A percentile compares a stretch with the other conserved stretches of the same genome.
Conservation (phyloP, 176 grass and related monocot species). For the Carex kokanica region DNA sequence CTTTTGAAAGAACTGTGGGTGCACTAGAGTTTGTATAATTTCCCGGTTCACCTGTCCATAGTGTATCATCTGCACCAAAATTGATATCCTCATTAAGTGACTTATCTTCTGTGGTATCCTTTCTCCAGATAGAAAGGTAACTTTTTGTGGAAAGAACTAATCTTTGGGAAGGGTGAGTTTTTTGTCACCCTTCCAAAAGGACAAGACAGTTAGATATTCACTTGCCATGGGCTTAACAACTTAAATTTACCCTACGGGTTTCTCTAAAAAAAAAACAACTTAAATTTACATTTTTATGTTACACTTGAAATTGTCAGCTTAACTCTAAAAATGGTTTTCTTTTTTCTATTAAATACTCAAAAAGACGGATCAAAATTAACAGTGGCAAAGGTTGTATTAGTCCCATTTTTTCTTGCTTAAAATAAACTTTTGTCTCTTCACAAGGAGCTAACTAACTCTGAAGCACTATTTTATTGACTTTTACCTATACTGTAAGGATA, state of each 20-base stretch:
- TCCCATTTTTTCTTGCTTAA: neutral
- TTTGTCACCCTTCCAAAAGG: neutral
- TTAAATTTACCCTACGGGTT: neutral
- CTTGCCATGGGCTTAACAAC: neutral
- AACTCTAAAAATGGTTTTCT: neutral
- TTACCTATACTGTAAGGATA: neutral
- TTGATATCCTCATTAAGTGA: conserved; percentile 30
- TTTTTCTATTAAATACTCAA: neutral
- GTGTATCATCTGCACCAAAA: conserved; percentile 72
- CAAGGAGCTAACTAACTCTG: neutral
- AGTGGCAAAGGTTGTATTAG: neutral
- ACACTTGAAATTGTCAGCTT: neutral
- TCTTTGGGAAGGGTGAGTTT: neutral
- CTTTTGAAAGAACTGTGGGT: conserved; percentile 63
- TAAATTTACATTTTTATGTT: neutral
- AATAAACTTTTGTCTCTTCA: neutral
- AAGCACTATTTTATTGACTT: neutral
- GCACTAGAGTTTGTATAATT: conserved; percentile 71
- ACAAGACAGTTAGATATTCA: neutral
- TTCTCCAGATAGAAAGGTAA: neutral
- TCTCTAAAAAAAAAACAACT: too few species aligned
- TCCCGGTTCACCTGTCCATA: conserved; percentile 87
- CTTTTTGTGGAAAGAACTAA: neutral
- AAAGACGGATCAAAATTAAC: neutral
- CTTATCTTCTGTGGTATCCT: neutral